Base-by-base conservation (phyloP, 495 filamentous ascomycete species). In the Polyplosphaeria fusca region DNA sequence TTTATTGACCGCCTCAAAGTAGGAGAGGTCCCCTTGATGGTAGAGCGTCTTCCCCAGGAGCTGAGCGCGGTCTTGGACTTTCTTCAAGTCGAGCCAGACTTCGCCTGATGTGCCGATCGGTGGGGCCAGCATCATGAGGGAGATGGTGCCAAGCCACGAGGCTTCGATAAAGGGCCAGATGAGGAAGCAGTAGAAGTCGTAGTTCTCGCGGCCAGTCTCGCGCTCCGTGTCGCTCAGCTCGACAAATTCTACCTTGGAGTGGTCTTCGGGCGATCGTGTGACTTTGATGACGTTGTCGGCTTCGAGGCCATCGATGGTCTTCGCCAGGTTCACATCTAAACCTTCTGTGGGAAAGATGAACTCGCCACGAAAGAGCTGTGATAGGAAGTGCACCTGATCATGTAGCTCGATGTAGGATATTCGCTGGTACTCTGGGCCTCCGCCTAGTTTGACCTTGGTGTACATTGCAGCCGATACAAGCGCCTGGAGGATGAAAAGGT, bases 91-190 rank as follows among this genome's bases (percentile, higher is more conserved):
- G 25, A 97, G 78, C 89, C 91, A 95, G 37, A 16, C 27, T 1
- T 87, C 82, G 16, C 79, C 77, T 32, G 77, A 72, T 28, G 78
- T 72, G 14, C 1, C 39, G 23, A n/a, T 52, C 1, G 88, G 90
- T 2, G 92, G 91, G 0, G 87, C 86, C 5, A 97, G 77, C 11
- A 91, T 88, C 70, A 94, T 82, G 1, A 96, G 78, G 1, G 88
- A 87, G 0, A 96, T 85, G 0, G 89, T 85, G 5, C 88, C 91
- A 13, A 97, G 82, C 93, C 93, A 98, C 42, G 77, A 82, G 0
- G 89, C 86, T 67, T 98, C 93, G 52, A 96, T 90, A 64, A 97
- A 97, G 0, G 93, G 93, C 93, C 93, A 97, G 58, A 97, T 89
- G 19, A 97, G 71, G 77, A 96, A 97, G 71, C 91, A 96, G 72